Percentiles rank a stretch among this genome's conserved stretches.
phyloP scores from a whole-genome alignment of 208 protist genomes.

The Acanthamoeba triangularis region DNA sequence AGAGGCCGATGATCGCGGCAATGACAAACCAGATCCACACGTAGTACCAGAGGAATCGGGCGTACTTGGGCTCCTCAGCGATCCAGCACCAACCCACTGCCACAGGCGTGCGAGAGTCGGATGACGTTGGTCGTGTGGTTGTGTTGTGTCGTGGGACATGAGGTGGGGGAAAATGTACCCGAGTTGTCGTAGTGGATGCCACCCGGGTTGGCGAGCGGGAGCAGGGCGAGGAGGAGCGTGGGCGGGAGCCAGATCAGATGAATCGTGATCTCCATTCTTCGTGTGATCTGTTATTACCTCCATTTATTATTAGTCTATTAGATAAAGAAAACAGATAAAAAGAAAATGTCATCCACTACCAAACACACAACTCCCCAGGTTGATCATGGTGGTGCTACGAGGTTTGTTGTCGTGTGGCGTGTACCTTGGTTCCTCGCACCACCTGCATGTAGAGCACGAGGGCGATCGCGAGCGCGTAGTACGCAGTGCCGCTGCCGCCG shows the following conservation, averaged over 20 bases:
- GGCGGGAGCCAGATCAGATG: not conserved
- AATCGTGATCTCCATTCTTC: not conserved
- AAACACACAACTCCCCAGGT: too few relatives aligned
- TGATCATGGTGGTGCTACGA: too few relatives aligned
- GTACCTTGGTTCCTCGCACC: not conserved
- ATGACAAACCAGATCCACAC: not conserved
- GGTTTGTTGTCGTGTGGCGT: not conserved
- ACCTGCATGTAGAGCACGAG: not conserved
- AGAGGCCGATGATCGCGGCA: not conserved
- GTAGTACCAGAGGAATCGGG: not conserved
- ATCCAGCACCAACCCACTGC: conserved; percentile 24
- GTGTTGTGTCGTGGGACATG: not conserved
- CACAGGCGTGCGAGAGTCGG: not conserved
- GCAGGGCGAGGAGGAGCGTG: not conserved
- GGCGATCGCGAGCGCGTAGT: conserved; percentile 12
- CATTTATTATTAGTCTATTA: too few relatives aligned
- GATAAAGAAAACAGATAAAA: too few relatives aligned
- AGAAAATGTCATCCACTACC: too few relatives aligned
- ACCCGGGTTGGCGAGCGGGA: not conserved
- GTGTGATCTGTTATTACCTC: not conserved
- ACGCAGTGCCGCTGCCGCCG: not conserved
- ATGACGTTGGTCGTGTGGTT: not conserved
- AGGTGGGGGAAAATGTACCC: not conserved
- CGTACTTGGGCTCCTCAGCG: not conserved
- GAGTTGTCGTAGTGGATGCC: not conserved